Conservation (phyloP, 2,329 filamentous ascomycete species). For the Gnomoniopsis sp. region DNA sequence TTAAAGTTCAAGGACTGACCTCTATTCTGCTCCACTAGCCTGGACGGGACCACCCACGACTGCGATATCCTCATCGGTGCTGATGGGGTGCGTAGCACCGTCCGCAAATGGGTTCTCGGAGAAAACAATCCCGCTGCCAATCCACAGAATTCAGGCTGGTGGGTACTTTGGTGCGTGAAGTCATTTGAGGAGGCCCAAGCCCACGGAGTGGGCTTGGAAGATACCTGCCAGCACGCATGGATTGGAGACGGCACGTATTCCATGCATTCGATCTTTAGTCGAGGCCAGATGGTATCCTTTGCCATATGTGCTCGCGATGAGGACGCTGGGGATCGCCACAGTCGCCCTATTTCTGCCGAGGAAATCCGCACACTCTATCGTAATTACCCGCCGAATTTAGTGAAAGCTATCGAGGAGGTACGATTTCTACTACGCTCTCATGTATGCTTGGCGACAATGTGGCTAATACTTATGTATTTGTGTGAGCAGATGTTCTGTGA, state of each 20-base stretch:
- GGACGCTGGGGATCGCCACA: slow-evolving; percentile 19
- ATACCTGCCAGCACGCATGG: slow-evolving; percentile 25
- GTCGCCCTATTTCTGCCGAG: slow-evolving; percentile 17
- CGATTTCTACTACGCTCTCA: neutral
- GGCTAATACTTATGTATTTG: neutral
- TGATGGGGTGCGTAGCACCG: slow-evolving; percentile 28
- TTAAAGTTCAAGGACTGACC: neutral
- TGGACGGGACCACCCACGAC: neutral
- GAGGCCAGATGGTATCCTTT: slow-evolving; percentile 20
- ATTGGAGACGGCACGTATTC: slow-evolving; percentile 17
- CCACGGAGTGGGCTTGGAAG: slow-evolving; percentile 14
- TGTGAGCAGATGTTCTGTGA: slow-evolving; percentile 20
- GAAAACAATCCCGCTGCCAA: slow-evolving; percentile 21
- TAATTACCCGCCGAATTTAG: slow-evolving; percentile 21
- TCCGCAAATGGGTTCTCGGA: slow-evolving; percentile 31
- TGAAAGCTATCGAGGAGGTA: slow-evolving; percentile 18
- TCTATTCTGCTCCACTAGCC: neutral
- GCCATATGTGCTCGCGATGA: slow-evolving; percentile 18
- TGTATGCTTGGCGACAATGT: neutral
- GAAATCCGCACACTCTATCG: slow-evolving; percentile 21
- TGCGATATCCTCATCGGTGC: slow-evolving; percentile 26
- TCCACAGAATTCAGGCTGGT: slow-evolving; percentile 20
- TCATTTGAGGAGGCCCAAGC: slow-evolving; percentile 20
- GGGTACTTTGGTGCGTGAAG: slow-evolving; percentile 22
- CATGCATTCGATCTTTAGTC: slow-evolving; percentile 15